Evolutionary conservation across 2,329 filamentous ascomycete genomes (phyloP), one percentile per base, ranked within the genome.

Genomic region (Talaromyces sp.): DNA sequence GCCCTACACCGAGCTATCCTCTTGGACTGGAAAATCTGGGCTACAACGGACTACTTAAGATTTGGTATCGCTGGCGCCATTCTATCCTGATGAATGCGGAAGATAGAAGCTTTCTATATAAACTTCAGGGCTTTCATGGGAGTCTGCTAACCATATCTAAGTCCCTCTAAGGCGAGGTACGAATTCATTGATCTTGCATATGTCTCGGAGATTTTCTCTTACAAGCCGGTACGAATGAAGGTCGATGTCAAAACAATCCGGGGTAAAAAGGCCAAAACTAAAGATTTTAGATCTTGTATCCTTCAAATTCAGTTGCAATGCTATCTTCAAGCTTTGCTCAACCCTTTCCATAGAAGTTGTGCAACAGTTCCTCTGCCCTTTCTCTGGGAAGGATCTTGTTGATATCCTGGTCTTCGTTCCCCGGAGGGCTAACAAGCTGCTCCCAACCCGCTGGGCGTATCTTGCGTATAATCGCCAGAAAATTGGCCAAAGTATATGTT

Each of bases 401-500:
- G 9, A 71, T 41, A 65, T 74, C 72, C 7, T 64, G 63, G 1
- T 67, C 66, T 13, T 70, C 63, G 35, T 72, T 52, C 7, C 19
- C 50, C 3, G 69, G 69, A 3, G 73, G 24, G 59, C 72, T 70
- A 24, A 72, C 67, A 27, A 73, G 66, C 48, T 79, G 76, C 33
- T 67, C 68, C 57, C 19, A 47, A 11, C 75, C 76, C 2, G 78
- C 72, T 0, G 83, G 82, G 54, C 76, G 76, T 3, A 33, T 50
- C 77, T 74, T 74, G 33, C 76, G 71, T 47, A 81, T 70, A 10
- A 78, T 72, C 0, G 65, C 68, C 10, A 84, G 67, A 3, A 74
- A 67, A 1, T 78, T 69, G 22, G 27, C 83, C 82, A 72, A 79
- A 83, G 54, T 76, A 83, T 78, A 82, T 0, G 78, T 78, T 1